phyloP scores from a whole-genome alignment of 352 stramenopile species.

The Globisporangium emineosum region DNA sequence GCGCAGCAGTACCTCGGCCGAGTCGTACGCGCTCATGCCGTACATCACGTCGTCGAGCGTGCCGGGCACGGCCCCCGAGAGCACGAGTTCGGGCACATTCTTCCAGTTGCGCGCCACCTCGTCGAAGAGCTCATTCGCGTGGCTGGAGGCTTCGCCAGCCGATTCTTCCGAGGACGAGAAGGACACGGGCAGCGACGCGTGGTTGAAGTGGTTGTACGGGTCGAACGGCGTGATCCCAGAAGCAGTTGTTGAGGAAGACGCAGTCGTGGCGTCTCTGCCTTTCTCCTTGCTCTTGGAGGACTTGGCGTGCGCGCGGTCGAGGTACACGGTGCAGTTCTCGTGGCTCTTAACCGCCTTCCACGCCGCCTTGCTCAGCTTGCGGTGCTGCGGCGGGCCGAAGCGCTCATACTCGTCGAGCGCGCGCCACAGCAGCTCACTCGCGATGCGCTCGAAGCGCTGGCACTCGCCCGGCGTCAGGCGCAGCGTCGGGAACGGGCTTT shows the following conservation, averaged over 20 bases:
- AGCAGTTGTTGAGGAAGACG: not conserved
- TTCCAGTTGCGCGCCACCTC: constrained; percentile 17
- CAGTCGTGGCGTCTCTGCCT: not conserved
- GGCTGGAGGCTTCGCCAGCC: not conserved
- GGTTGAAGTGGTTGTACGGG: not conserved
- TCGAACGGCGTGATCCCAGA: not conserved
- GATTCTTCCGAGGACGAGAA: constrained; percentile 2
- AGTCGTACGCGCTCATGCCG: constrained; percentile 27
- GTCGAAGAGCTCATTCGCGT: constrained; percentile 4
- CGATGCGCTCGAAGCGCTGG: constrained; percentile 20
- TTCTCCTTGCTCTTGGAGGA: constrained; percentile 5
- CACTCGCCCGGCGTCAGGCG: constrained; percentile 20
- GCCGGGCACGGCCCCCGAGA: constrained; percentile 29
- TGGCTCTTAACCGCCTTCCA: constrained; percentile 21
- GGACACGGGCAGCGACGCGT: constrained; percentile 1
- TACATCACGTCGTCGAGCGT: constrained; percentile 35
- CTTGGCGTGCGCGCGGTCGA: constrained; percentile 5
- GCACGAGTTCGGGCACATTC: constrained; percentile 10
- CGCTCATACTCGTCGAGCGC: constrained; percentile 29
- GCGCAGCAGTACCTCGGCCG: constrained; percentile 28
- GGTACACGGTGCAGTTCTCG: constrained; percentile 19
- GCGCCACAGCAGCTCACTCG: constrained; percentile 22
- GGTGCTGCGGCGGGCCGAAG: constrained; percentile 6
- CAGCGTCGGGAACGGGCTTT: constrained; percentile 21
- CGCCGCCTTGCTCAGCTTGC: constrained; percentile 7